phyloP scores from a whole-genome alignment of 2,329 filamentous ascomycete genomes.

The Diaporthe citriasiana region DNA sequence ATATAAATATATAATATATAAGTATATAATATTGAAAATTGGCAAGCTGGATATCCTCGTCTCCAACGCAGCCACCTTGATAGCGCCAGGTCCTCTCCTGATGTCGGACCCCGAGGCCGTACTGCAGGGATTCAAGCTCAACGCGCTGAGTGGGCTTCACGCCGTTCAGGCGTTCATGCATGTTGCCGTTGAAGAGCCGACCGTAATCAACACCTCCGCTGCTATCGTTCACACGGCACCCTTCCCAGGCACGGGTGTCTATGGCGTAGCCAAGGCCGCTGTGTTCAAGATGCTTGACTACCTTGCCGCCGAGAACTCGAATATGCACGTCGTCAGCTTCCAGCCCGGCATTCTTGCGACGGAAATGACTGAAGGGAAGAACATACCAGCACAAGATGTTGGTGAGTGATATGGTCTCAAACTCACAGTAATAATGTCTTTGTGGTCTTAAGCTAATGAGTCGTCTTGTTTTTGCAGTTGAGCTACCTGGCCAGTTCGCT shows the following conservation, averaged over 20 bases:
- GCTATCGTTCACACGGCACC: constrained; percentile 46
- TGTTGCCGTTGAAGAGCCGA: constrained; percentile 41
- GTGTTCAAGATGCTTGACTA: constrained; percentile 54
- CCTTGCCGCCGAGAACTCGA: constrained; percentile 53
- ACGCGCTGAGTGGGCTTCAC: constrained; percentile 47
- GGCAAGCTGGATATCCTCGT: constrained; percentile 44
- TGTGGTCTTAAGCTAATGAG: background rate
- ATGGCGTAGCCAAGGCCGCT: constrained; percentile 54
- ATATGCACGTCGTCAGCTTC: constrained; percentile 53
- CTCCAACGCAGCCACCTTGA: constrained; percentile 40
- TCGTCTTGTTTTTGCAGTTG: constrained; percentile 27
- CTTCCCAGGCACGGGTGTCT: constrained; percentile 46
- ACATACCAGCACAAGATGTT: constrained; percentile 18
- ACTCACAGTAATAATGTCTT: background rate
- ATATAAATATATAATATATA: too few relatives aligned
- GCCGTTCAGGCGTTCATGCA: constrained; percentile 46
- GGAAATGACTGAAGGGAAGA: constrained; percentile 49
- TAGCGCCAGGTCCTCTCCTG: constrained; percentile 30
- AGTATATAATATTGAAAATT: too few relatives aligned
- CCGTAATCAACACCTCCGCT: constrained; percentile 46
- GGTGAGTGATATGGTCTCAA: constrained; percentile 14
- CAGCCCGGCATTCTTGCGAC: constrained; percentile 59
- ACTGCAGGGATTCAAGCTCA: constrained; percentile 44
- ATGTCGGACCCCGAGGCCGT: constrained; percentile 20
- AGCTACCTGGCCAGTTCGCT: constrained; percentile 41